phyloP scores from a whole-genome alignment of 2,329 filamentous ascomycete species.

The Nemania sp. region DNA sequence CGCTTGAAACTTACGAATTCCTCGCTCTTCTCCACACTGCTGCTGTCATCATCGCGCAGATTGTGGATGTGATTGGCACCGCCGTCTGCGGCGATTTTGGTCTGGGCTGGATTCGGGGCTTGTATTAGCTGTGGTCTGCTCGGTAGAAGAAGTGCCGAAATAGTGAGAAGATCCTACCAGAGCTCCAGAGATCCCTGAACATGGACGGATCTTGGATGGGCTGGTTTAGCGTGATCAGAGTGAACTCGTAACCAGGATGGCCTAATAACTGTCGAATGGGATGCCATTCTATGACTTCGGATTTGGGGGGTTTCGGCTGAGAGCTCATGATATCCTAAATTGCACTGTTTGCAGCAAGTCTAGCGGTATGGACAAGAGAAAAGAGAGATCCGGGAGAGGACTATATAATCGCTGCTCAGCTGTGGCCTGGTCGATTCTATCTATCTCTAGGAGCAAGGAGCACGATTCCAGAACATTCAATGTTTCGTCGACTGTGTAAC shows the following conservation, averaged over 20 bases:
- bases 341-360: too few species aligned
- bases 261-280: conserved; percentile 37
- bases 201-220: conserved; percentile 47
- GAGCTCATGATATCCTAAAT: conserved; percentile 25
- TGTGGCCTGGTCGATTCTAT: too few species aligned
- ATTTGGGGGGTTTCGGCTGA: too few species aligned
- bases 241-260: conserved; percentile 43
- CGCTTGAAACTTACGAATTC: conserved; percentile 11
- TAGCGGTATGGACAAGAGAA: too few species aligned
- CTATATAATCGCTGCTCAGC: too few species aligned
- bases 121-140: background rate
- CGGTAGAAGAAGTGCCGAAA: too few species aligned
- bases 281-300: conserved; percentile 43
- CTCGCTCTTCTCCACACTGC: background rate
- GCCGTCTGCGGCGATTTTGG: conserved; percentile 84
- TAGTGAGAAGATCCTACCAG: too few species aligned
- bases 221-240: conserved; percentile 64
- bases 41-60: conserved; percentile 31
- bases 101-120: conserved; percentile 52
- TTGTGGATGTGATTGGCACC: conserved; percentile 77
- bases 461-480: too few species aligned
- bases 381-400: too few species aligned
- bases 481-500: too few species aligned
- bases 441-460: too few species aligned
- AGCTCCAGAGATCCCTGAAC: conserved; percentile 36